Percentiles rank a stretch among this genome's conserved stretches.
These are phyloP conservation scores for Chaetomiaceae sp. DNA, from an alignment of 2,329 filamentous ascomycete species.

Conservation along the genomic window DNA sequence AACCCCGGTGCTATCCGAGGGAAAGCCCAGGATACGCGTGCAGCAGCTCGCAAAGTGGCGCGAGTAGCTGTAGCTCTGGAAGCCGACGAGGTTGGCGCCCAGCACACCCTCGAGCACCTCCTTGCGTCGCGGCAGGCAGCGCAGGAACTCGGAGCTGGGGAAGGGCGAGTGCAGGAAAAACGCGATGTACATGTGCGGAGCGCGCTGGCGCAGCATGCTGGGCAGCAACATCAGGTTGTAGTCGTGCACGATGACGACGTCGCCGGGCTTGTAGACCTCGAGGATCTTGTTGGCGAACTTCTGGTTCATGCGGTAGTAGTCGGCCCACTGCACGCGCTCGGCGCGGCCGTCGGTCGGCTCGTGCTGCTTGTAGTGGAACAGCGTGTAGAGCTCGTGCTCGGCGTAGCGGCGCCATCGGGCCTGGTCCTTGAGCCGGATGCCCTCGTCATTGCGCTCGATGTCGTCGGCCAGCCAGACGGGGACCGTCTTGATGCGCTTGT, in stretches of 20 bases:
- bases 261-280: slow-evolving; percentile 83
- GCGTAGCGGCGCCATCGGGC: slow-evolving; percentile 82
- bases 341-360: slow-evolving; percentile 79
- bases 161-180: slow-evolving; percentile 95
- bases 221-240: slow-evolving; percentile 90
- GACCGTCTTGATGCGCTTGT: slow-evolving; percentile 69
- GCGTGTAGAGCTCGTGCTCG: slow-evolving; percentile 83
- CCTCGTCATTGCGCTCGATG: slow-evolving; percentile 57
- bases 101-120: slow-evolving; percentile 85
- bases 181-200: slow-evolving; percentile 85
- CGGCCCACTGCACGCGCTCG: slow-evolving; percentile 78
- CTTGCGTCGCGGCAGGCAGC: slow-evolving; percentile 80
- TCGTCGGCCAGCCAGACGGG: slow-evolving; percentile 88
- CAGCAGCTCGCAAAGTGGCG: slow-evolving; percentile 93
- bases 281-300: slow-evolving; percentile 86
- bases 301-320: slow-evolving; percentile 90
- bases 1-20: slow-evolving; percentile 76
- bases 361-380: slow-evolving; percentile 95
- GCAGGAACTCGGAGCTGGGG: slow-evolving; percentile 90
- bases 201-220: slow-evolving; percentile 75
- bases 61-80: slow-evolving; percentile 93
- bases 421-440: slow-evolving; percentile 74
- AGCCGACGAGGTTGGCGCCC: slow-evolving; percentile 87
- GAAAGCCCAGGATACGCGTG: slow-evolving; percentile 83
- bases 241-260: slow-evolving; percentile 89